Evolutionary conservation across 1,139 yeast species (phyloP).

Genomic region (Magnusiomyces suaveolens): DNA sequence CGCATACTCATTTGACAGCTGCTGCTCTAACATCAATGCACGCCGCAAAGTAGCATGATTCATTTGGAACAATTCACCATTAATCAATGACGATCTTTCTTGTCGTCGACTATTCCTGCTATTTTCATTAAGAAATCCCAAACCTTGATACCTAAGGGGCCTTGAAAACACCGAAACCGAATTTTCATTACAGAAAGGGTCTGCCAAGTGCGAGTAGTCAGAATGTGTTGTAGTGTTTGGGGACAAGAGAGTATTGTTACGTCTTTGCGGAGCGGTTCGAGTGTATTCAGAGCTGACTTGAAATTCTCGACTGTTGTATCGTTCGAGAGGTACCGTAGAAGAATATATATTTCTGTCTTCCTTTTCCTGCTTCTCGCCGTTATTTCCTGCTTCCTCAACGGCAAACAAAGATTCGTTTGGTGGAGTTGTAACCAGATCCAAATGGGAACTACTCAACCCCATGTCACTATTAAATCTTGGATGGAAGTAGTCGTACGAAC

Average conservation of each 20-base stretch:
- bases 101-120: too few species aligned
- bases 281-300: neutral
- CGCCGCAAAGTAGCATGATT: slow-evolving; percentile 1
- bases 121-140: neutral
- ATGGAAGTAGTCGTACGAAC: too few species aligned
- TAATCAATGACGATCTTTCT: too few species aligned
- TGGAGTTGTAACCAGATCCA: too few species aligned
- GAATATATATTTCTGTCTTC: neutral
- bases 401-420: too few species aligned
- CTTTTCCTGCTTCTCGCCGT: slow-evolving; percentile 1
- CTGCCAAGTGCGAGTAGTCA: neutral
- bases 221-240: neutral
- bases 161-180: neutral
- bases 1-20: neutral
- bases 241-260: too few species aligned
- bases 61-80: too few species aligned
- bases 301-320: neutral
- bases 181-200: neutral
- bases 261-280: neutral
- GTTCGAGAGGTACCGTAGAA: neutral
- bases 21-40: neutral
- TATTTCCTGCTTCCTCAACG: neutral
- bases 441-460: too few species aligned
- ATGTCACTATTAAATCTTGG: too few species aligned
- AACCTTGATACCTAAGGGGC: neutral